Percentiles rank a stretch among this genome's conserved stretches.
Evolutionary conservation across 108 stramenopile species (phyloP).

Genomic region (Nitzschia palea): DNA sequence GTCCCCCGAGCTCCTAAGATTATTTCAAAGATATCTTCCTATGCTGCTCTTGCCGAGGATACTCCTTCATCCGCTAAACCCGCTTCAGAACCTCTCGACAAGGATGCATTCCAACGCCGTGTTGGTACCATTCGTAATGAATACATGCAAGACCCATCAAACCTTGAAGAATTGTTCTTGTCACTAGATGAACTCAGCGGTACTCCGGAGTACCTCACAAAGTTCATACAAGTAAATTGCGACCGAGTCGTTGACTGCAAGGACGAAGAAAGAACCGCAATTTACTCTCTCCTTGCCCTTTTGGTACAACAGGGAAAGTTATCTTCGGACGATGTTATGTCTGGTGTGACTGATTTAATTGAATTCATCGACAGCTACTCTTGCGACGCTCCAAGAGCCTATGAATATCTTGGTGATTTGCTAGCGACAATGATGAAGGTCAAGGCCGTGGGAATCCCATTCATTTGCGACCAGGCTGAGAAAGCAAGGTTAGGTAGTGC

Average conservation of each 20-base stretch:
- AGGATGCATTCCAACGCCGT: conserved; percentile 61
- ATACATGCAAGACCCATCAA: conserved; percentile 59
- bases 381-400: conserved; percentile 60
- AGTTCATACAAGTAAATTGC: conserved; percentile 49
- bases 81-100: conserved; percentile 29
- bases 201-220: conserved; percentile 52
- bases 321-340: conserved; percentile 44
- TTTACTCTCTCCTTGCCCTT: conserved; percentile 54
- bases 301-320: conserved; percentile 56
- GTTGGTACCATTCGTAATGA: conserved; percentile 67
- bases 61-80: conserved; percentile 21
- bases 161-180: conserved; percentile 62
- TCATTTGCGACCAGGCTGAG: conserved; percentile 53
- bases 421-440: conserved; percentile 47
- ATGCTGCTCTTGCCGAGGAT: conserved; percentile 31
- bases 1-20: conserved; percentile 18
- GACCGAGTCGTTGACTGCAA: conserved; percentile 74
- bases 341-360: conserved; percentile 51
- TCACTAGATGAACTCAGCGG: conserved; percentile 65
- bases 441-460: conserved; percentile 51
- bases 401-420: conserved; percentile 63
- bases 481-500: conserved; percentile 28
- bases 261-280: conserved; percentile 55
- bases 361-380: conserved; percentile 75
- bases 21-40: conserved; percentile 21